Evolutionary conservation across 2,329 filamentous ascomycete species (phyloP), one percentile per base, ranked within the genome.

Genomic region (Trichoderma gracile): DNA sequence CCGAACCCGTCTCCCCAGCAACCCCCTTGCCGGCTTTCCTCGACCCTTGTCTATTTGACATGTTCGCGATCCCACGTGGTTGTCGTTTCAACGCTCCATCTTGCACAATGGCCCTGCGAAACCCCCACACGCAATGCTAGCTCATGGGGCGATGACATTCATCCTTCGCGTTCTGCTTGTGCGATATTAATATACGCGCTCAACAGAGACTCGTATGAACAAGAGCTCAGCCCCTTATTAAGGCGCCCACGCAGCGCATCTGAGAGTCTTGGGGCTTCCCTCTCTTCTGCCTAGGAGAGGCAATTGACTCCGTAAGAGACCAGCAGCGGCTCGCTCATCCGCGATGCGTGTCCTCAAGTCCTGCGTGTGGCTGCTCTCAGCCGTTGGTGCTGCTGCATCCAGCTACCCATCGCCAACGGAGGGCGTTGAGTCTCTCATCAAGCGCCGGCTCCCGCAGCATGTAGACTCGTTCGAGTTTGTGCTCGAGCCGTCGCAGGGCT

Each of bases 401-500:
- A 49, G 33, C 21, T 40, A 19, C 19, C 10, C 17, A 14, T 33
- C 42, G 23, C 53, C 64, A 25, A 66, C 62, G 14, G 55, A 59
- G 10, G 67, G 68, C 12, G 59, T 69, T 23, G 63, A 66, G 3
- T 59, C 66, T 27, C 65, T 69, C 14, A 49, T 69, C 58, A 65
- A 62, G 27, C 67, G 68, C 43, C 67, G 68, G 46, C 66, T 69
- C 15, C 68, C 67, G 25, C 42, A 66, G 5, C 68, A 69, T 46
- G 64, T 50, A 21, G 54, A 66, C 14, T 50, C 57, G 56, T 69
- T 69, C 45, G 55, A 66, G 38, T 62, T 69, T 38, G 27, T 33
- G 25, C 53, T 69, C 6, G 55, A 46, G 19, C 27, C 52, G 4
- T 21, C 54, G 12, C 55, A 60, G 9, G 27, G 17, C 42, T 59